Base-by-base conservation (phyloP, 331 rosid genomes). In the Acacia concinna region DNA sequence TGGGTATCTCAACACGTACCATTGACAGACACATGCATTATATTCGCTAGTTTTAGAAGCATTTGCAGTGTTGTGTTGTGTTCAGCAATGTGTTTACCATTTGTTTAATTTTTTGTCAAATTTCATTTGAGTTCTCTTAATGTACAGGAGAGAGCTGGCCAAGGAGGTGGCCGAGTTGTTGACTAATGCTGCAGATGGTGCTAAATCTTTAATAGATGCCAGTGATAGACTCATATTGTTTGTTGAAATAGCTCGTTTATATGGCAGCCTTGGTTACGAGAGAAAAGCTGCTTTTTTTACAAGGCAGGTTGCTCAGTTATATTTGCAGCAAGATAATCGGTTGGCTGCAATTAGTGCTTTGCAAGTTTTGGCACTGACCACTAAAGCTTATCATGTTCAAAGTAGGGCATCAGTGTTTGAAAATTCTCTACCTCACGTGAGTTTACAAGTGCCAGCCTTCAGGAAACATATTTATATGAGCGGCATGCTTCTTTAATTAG, bases 281-380 rank as follows among this genome's bases (percentile, higher is more conserved):
- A 90, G 89, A 84, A 86, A 86, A 83, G 89, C 89, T 27, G 85
- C 89, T 20, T 86, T 86, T 73, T 86, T 86, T 63, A 74, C 89
- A n/a, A 86, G 89, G 78, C 89, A 90, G 96, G 93, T 95, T 76
- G 99, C 99, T 60, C 97, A 93, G 84, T 86, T 95, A 83, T 95
- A 95, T 89, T 78, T 93, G 88, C 99, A 93, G 81, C 97, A 95
- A 76, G 98, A 95, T 77, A 91, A 93, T 85, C 89, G 92, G 75
- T 74, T 91, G 82, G 97, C 99, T 79, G 99, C 99, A 81, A 94
- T 96, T 65, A 96, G 99, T 77, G 99, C 99, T 71, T 83, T 96
- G 98, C 99, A 96, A 88, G 98, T 96, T 88, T 88, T 96, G 87
- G 97, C 97, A 30, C 87, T 96, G 96, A 96, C 99, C 65, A 90